Evolutionary conservation across 192 early-diverging fungal genomes (phyloP), one percentile per base, ranked within the genome.

Genomic region (Backusella westeae): DNA sequence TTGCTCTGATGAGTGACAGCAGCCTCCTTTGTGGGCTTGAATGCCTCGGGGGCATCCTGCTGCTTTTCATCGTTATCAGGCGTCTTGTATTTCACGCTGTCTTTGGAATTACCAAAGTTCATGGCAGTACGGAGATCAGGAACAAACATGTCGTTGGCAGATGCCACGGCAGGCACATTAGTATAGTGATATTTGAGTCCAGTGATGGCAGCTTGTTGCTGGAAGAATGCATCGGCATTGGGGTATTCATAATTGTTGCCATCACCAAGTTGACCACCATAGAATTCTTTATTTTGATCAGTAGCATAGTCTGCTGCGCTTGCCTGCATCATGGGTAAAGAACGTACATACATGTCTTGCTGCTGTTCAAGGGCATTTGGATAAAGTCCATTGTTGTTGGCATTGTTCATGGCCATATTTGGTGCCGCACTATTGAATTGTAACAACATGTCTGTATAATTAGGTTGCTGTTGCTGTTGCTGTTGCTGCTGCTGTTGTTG

Each of bases 331-430:
- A 63, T 42, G 41, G 73, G 73, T 26, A 23, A 34, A n/a, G 73
- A 75, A 3, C 73, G 59, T 14, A 75, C 73, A 67, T 75, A 75
- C 59, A 75, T 44, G 65, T 75, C 73, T 35, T 75, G 59, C 15
- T 49, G 42, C 14, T 44, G 42, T 44, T 36, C 73, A 44, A 41
- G n/a, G 26, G 32, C 21, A 49, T 63, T 17, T 34, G 63, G 63
- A 44, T 44, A 67, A 14, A 44, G 34, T 14, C 34, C 34, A 46
- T 67, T 63, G 35, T 29, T 41, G 23, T 36, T 69, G 14, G 42
- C 12, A 36, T 41, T 39, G 68, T 26, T 36, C 19, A 35, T 67
- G 14, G 34, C 5, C 6, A 21, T 69, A 36, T 38, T 35, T 38
- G 67, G 36, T 39, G 21, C 46, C 6, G 46, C n/a, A 49, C 5